Evolutionary conservation across 1,284 basidiomycete genomes (phyloP), one percentile per base, ranked within the genome.

Genomic region (Fomes fomentarius): DNA sequence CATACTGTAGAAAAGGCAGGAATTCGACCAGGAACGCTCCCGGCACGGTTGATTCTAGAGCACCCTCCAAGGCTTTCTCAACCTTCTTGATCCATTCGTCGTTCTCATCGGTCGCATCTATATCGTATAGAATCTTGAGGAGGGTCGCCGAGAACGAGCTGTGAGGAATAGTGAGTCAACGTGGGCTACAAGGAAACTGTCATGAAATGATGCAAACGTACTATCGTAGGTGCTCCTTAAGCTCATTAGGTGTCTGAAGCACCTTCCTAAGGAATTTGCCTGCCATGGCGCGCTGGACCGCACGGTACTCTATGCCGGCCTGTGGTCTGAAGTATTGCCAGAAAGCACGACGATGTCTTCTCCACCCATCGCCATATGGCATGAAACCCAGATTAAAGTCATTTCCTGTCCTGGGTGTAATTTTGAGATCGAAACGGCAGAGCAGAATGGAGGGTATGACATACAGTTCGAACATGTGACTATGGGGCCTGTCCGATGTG

Each of bases 251-350:
- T 45, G 46, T 43, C 40, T 35, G 28, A 12, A 67, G 56, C 17
- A 66, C 54, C 26, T 55, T 50, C 33, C 34, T 14, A 9, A 51
- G 15, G 33, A 51, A 39, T 19, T 30, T 51, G 26, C 25, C 34
- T 2, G 26, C 35, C 30, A 30, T 56, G 34, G 17, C 47, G 22
- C 35, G 48, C 33, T 60, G 58, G 14, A 46, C 30, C 3, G 55
- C 44, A 10, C 50, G 45, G 50, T 56, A 61, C 22, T 41, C 33
- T 1, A 17, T 34, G 9, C 53, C 46, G 10, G 62, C 58, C n/a
- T 48, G 52, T 33, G 57, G 56, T n/a, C 51, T 51, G 50, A 54
- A 59, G 26, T 65, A 54, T 25, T 66, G 64, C 43, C 42, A 51
- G 25, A 65, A 58, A 9, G 56, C 43, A 26, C 57, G 50, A 1